Conservation (phyloP, 441 rosid species). For the Erodium moschatum region DNA sequence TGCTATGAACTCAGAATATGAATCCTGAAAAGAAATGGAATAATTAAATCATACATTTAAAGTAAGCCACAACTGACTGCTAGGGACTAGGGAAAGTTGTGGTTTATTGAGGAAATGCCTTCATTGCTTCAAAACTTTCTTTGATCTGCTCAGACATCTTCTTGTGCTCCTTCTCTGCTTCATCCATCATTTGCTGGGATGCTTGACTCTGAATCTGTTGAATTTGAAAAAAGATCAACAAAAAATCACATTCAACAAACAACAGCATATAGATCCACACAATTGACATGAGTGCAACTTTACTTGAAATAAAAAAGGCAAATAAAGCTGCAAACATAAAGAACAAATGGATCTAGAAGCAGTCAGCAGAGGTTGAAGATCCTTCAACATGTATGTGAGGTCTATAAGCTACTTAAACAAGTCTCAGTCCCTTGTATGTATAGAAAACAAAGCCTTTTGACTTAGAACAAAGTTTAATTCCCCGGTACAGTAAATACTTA, state of each 20-base stretch:
- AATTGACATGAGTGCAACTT: neutral
- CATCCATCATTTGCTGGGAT: conserved; percentile 38
- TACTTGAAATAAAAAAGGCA: neutral
- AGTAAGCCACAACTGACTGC: conserved; percentile 5
- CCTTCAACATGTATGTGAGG: neutral
- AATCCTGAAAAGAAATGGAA: conserved; percentile 25
- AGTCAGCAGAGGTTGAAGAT: neutral
- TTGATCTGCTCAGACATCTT: conserved; percentile 33
- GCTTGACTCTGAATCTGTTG: conserved; percentile 39
- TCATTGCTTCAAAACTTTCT: conserved; percentile 33
- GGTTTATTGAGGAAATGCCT: conserved; percentile 21
- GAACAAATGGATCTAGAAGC: neutral
- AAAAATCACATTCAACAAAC: neutral
- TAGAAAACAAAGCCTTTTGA: no score
- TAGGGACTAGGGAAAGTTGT: neutral
- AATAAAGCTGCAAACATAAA: neutral
- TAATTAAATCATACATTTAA: neutral
- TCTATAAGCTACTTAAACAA: neutral
- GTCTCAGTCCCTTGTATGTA: no score
- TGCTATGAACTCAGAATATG: conserved; percentile 35
- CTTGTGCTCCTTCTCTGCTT: conserved; percentile 41
- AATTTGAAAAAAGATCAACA: conserved; percentile 6
- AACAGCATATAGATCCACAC: neutral
- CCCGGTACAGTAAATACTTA: no score
- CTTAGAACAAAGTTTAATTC: no score